phyloP scores from a whole-genome alignment of 495 filamentous ascomycete species.

The Sordaria brevicollis region DNA sequence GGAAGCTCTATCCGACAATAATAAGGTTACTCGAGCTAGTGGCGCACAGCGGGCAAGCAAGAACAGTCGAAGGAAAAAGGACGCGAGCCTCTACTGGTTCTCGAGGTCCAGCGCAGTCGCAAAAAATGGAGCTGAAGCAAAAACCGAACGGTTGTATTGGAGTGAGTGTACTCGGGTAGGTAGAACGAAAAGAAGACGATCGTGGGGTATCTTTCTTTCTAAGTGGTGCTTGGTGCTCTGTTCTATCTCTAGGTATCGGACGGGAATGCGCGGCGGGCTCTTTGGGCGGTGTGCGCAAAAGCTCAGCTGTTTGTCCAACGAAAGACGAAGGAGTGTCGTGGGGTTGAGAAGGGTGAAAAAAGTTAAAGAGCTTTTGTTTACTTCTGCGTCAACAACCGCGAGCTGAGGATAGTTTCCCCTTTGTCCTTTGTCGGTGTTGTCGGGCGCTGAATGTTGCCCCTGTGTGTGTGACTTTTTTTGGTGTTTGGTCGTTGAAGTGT shows the following conservation, averaged over 20 bases:
- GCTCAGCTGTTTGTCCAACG: neutral
- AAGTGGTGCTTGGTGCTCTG: neutral
- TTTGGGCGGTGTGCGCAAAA: neutral
- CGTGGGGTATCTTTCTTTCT: neutral
- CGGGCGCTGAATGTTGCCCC: neutral
- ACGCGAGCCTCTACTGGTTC: neutral
- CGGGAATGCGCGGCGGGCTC: neutral
- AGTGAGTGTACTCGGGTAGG: neutral
- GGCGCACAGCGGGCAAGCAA: neutral
- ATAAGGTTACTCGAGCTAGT: neutral
- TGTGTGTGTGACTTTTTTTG: neutral
- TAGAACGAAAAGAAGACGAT: neutral
- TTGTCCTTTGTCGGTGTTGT: neutral
- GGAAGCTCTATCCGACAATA: neutral
- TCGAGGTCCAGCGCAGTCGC: neutral
- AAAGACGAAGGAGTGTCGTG: neutral
- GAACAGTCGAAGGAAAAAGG: neutral
- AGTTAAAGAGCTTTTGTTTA: neutral
- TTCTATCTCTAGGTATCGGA: neutral
- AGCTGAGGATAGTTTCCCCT: neutral
- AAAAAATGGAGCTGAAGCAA: neutral
- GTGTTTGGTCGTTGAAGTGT: neutral
- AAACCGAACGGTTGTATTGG: neutral
- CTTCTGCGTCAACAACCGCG: neutral
- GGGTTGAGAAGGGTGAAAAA: neutral